Conservation (phyloP, 805 yeast genomes). For the Starmerella tilneyi region DNA sequence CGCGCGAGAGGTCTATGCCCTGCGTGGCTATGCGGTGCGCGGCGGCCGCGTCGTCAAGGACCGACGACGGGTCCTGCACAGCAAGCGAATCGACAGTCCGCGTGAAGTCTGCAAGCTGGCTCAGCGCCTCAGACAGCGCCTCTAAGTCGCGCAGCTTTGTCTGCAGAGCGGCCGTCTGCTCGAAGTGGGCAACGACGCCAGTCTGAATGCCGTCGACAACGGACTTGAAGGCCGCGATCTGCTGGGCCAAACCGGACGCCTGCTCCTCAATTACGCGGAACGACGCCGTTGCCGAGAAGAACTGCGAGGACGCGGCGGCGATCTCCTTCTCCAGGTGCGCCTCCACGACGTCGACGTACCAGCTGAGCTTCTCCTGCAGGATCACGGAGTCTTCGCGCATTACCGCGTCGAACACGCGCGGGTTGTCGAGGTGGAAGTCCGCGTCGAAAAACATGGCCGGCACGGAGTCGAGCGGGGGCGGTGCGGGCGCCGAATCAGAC, state of each 20-base stretch:
- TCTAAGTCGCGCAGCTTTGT: slow-evolving; percentile 35
- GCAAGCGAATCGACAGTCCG: slow-evolving; percentile 50
- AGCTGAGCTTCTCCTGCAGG: slow-evolving; percentile 64
- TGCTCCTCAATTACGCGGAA: slow-evolving; percentile 47
- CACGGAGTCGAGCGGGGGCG: slow-evolving; percentile 33
- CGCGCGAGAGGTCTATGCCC: slow-evolving; percentile 17
- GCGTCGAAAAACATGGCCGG: slow-evolving; percentile 61
- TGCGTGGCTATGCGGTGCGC: not conserved
- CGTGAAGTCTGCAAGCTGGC: slow-evolving; percentile 34
- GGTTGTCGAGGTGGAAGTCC: slow-evolving; percentile 76
- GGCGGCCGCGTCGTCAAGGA: not conserved
- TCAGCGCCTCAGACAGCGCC: slow-evolving; percentile 39
- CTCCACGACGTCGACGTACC: slow-evolving; percentile 78
- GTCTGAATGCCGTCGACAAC: slow-evolving; percentile 8
- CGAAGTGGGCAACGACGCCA: slow-evolving; percentile 18
- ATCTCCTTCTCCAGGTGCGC: slow-evolving; percentile 70
- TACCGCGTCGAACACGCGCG: slow-evolving; percentile 68
- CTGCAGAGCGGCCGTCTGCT: slow-evolving; percentile 13
- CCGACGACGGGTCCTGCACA: not conserved
- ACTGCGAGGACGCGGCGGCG: slow-evolving; percentile 71
- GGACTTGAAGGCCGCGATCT: slow-evolving; percentile 38
- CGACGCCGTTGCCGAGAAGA: slow-evolving; percentile 75
- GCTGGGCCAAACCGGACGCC: slow-evolving; percentile 29
- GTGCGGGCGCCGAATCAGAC: slow-evolving; percentile 7
- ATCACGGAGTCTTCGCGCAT: slow-evolving; percentile 45